Conservation (phyloP, 2,329 filamentous ascomycete species). For the Ambrosiella xylebori region DNA sequence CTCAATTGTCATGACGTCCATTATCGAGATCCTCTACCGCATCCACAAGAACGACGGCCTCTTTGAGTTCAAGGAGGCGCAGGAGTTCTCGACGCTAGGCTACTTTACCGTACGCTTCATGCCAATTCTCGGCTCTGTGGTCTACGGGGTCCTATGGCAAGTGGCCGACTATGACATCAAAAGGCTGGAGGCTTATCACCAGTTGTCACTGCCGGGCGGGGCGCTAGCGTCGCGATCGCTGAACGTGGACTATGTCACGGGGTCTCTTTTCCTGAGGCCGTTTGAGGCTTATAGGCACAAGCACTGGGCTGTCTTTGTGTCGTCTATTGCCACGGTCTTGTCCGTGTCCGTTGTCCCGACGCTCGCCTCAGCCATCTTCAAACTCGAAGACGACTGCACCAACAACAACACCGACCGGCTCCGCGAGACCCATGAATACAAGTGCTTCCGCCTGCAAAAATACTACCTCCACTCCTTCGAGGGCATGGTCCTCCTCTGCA, state of each 20-base stretch:
- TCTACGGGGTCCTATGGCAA: slow-evolving; percentile 49
- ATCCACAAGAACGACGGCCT: slow-evolving; percentile 22
- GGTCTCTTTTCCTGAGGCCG: slow-evolving; percentile 47
- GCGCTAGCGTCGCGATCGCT: slow-evolving; percentile 48
- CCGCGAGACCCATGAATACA: slow-evolving; percentile 25
- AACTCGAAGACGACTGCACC: background rate
- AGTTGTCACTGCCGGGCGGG: slow-evolving; percentile 42
- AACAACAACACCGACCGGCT: background rate
- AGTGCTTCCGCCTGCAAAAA: slow-evolving; percentile 38
- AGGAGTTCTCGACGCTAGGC: slow-evolving; percentile 30
- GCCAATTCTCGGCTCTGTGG: slow-evolving; percentile 42
- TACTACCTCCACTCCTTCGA: slow-evolving; percentile 47
- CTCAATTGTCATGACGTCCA: slow-evolving; percentile 33
- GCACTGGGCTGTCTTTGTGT: slow-evolving; percentile 53
- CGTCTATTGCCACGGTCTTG: slow-evolving; percentile 45
- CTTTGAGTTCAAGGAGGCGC: slow-evolving; percentile 31
- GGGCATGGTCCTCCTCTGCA: slow-evolving; percentile 36
- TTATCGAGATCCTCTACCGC: slow-evolving; percentile 39
- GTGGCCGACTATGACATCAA: slow-evolving; percentile 48
- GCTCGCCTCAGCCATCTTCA: slow-evolving; percentile 36
- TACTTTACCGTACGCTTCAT: slow-evolving; percentile 49
- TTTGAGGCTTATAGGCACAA: slow-evolving; percentile 41
- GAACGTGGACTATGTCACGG: slow-evolving; percentile 58
- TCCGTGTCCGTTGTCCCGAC: slow-evolving; percentile 54
- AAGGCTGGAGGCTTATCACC: slow-evolving; percentile 49